Evolutionary conservation across 352 stramenopile species (phyloP), one percentile per base, ranked within the genome.

Genomic region (Phytophthora melonis): DNA sequence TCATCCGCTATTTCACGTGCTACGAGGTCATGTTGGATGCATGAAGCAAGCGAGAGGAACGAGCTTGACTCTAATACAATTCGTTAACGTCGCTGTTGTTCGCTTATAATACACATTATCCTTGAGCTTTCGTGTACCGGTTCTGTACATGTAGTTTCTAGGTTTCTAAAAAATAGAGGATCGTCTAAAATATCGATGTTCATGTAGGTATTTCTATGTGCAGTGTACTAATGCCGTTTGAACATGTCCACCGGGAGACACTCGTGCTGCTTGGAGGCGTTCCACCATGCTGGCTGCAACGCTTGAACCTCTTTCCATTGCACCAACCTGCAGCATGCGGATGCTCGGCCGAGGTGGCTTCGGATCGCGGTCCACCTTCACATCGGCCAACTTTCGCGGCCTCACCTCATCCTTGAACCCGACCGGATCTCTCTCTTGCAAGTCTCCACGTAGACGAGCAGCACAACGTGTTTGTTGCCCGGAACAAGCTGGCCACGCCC

Each of bases 331-430:
- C 10, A 39, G 41, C 63, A 50, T 11, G 6, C 25, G 23, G 1
- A 25, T 25, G 23, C 23, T 25, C 23, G 21, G 21, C 27, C 21
- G 18, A 74, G 68, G 68, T 75, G 61, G 68, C 61, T 75, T 41
- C 41, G 21, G 9, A 56, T 19, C 49, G 39, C 39, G 14, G 39
- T 45, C 11, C 39, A 55, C 55, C 23, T 65, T 62, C 63, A 62
- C 61, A 75, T 66, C 63, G 34, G 55, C 25, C 55, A 71, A 72
- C 66, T 72, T 68, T 67, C 30, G 49, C 49, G 27, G 19, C 50
- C 30, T 75, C 68, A 71, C 54, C 63, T 71, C 55, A 76, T 77
- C 58, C 11, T 69, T 77, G 64, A 73, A 73, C 58, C 16, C 62
- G 69, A 61, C 69, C 25, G 61, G 34, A 69, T 72, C 58, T 68